phyloP scores from a whole-genome alignment of 2,329 filamentous ascomycete genomes.

The Canariomyces notabilis region DNA sequence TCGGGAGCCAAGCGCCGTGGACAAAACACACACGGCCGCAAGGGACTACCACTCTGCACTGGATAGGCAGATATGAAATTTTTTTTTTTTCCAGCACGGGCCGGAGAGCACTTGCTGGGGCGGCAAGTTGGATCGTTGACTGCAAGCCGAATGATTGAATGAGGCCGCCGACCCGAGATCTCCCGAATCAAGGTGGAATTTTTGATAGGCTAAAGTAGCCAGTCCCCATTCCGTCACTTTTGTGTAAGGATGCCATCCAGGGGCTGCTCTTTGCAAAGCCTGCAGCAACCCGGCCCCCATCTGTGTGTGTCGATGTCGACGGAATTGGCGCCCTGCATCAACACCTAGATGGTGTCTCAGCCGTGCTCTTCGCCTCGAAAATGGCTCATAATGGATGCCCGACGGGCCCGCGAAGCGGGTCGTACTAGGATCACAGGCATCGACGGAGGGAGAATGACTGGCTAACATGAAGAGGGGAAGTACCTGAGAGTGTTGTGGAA shows the following conservation, averaged over 20 bases:
- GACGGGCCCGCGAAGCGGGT: neutral
- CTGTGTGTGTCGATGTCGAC: too few relatives aligned
- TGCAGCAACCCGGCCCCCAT: neutral
- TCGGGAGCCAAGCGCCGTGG: neutral
- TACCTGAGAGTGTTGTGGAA: neutral
- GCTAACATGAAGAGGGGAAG: too few relatives aligned
- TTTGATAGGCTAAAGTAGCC: conserved; percentile 23
- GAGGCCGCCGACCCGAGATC: conserved; percentile 17
- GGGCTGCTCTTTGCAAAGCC: neutral
- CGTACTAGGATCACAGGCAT: neutral
- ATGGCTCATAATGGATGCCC: conserved; percentile 15
- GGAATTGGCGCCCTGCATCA: neutral
- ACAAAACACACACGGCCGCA: neutral
- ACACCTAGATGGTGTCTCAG: conserved; percentile 4
- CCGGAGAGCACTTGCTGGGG: conserved; percentile 12
- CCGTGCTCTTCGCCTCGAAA: conserved; percentile 7
- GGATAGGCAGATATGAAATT: neutral
- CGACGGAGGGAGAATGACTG: neutral
- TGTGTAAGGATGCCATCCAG: neutral
- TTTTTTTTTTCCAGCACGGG: conserved; percentile 11
- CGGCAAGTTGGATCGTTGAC: conserved; percentile 13
- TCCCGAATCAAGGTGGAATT: conserved; percentile 18
- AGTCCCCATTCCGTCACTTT: neutral
- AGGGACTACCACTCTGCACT: neutral
- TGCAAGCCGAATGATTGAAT: conserved; percentile 4